Evolutionary conservation across 352 stramenopile species (phyloP), one percentile per base, ranked within the genome.

Genomic region (Phytophthora vignae): DNA sequence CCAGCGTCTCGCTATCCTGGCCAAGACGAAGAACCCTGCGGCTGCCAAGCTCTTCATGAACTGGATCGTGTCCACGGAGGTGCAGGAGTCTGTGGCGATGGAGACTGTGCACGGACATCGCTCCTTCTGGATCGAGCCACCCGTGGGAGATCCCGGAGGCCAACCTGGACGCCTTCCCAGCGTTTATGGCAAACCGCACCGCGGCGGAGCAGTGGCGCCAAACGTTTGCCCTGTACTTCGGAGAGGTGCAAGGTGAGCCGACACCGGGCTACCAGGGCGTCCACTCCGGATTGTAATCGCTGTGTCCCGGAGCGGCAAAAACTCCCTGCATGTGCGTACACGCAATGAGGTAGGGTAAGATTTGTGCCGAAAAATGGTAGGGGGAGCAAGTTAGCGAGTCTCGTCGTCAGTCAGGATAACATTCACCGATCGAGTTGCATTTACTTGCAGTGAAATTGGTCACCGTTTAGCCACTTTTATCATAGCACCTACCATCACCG

Each of bases 191-290:
- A 14, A 74, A 88, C 64, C 78, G 78, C 40, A 71, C 69, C 10
- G 19, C 53, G 12, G 48, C 82, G 9, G 81, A 88, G 76, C 36
- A 64, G 14, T 63, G 72, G 54, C 70, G 71, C 14, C 9, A 56
- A 27, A 89, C 77, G 9, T 81, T 89, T 22, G 46, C 69, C 15
- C 53, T 88, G 12, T 88, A 83, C 78, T 81, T 88, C 57, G 78
- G 76, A 22, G 78, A 88, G 44, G 79, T 85, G 36, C 71, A 75
- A 54, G 78, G 76, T 53, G 55, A 79, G 64, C 69, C 78, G 42
- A 81, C 61, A 8, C 71, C 71, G 3, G 81, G 81, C 10, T 46
- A 29, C 25, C 65, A 79, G 17, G 81, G 78, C 21, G 60, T 87
- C 4, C 60, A 78, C 56, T 75, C 75, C 19, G 77, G 77, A 14